These are phyloP conservation scores for Coemansia sp. DNA, from an alignment of 371 early-diverging fungal genomes.

Conservation along the genomic window DNA sequence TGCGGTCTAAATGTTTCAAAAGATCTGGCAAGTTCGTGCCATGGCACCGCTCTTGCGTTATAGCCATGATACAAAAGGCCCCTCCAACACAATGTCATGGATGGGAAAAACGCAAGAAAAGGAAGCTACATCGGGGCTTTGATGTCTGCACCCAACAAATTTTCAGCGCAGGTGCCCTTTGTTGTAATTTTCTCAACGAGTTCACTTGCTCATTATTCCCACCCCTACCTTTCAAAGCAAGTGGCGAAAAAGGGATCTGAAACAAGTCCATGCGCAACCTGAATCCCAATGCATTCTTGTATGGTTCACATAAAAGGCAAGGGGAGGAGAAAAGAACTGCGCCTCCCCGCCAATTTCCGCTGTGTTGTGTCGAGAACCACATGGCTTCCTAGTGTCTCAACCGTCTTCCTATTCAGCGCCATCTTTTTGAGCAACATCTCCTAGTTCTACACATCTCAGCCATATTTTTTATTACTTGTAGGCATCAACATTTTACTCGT, in stretches of 20 bases:
- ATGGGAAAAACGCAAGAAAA: neutral
- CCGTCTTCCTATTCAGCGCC: neutral
- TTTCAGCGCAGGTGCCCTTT: neutral
- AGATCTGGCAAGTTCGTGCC: neutral
- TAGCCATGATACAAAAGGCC: neutral
- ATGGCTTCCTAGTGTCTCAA: neutral
- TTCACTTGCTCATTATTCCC: neutral
- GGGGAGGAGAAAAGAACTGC: neutral
- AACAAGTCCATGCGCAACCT: neutral
- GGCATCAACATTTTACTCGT: neutral
- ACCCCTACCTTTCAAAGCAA: neutral
- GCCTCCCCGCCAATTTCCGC: neutral
- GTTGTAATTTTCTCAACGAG: neutral
- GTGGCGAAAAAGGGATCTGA: neutral
- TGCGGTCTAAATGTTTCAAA: neutral
- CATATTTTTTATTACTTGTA: neutral
- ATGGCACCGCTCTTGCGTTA: neutral
- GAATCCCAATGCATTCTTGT: neutral
- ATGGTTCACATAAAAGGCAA: neutral
- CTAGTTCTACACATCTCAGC: neutral
- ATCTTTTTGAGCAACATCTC: neutral
- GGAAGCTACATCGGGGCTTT: neutral
- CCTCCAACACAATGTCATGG: neutral
- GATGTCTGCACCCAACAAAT: neutral
- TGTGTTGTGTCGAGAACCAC: neutral